These are phyloP conservation scores for Linnemannia elongata DNA, from an alignment of 192 early-diverging fungal genomes.

Conservation along the genomic window DNA sequence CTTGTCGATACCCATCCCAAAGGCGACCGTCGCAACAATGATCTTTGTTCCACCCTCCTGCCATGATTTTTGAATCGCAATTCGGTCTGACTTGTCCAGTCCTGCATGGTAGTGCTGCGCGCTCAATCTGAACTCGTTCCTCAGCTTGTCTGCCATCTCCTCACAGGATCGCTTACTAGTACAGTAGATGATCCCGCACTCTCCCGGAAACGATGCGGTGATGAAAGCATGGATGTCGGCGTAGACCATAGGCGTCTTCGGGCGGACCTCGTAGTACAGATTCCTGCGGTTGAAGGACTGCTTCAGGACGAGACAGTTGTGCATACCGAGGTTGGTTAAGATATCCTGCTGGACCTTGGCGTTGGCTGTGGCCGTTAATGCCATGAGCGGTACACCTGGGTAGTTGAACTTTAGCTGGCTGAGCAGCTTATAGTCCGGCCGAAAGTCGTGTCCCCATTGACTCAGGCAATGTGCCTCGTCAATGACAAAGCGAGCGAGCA, in stretches of 20 bases:
- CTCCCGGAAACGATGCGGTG: constrained; percentile 65
- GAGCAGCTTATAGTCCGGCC: constrained; percentile 90
- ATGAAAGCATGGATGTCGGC: constrained; percentile 84
- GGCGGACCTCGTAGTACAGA: constrained; percentile 80
- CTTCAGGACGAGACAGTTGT: constrained; percentile 76
- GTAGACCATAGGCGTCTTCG: constrained; percentile 72
- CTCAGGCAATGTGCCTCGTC: constrained; percentile 98
- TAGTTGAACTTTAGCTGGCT: constrained; percentile 75
- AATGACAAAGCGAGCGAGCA: constrained; percentile 90
- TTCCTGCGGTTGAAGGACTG: constrained; percentile 94
- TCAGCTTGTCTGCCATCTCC: constrained; percentile 80
- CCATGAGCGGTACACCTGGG: constrained; percentile 89
- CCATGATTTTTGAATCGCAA: constrained; percentile 87
- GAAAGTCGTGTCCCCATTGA: constrained; percentile 99
- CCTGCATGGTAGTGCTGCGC: constrained; percentile 92
- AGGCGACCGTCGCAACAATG: constrained; percentile 96
- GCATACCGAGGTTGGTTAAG: constrained; percentile 77
- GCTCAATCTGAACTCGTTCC: constrained; percentile 66
- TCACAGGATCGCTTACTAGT: constrained; percentile 84
- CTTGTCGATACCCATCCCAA: constrained; percentile 99
- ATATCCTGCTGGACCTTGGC: constrained; percentile 89
- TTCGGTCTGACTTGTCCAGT: constrained; percentile 82
- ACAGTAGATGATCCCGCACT: constrained; percentile 96
- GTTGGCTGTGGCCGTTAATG: constrained; percentile 96
- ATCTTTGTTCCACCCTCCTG: constrained; percentile 78